Evolutionary conservation across 2,329 filamentous ascomycete species (phyloP).

Genomic region (Simplicillium aogashimaense): DNA sequence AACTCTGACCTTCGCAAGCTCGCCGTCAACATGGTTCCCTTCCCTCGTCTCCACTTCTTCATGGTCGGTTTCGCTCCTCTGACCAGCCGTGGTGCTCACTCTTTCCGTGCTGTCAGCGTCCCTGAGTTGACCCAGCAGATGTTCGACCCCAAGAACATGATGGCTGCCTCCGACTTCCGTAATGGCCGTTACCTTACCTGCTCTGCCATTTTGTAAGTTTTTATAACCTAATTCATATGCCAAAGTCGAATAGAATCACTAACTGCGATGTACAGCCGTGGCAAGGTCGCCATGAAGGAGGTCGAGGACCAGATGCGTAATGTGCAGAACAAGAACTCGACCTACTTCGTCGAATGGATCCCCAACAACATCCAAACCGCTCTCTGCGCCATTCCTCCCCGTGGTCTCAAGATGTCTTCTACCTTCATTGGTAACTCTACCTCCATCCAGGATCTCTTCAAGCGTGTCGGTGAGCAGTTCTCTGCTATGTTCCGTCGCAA

Average conservation of each 20-base stretch:
- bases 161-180: constrained; percentile 99
- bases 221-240: background rate
- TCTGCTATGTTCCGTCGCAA: constrained; percentile 99
- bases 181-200: constrained; percentile 99
- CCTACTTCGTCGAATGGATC: constrained; percentile 99
- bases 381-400: constrained; percentile 96
- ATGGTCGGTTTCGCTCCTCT: constrained; percentile 99
- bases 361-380: constrained; percentile 99
- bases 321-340: constrained; percentile 98
- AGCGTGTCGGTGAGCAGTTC: constrained; percentile 99
- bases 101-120: constrained; percentile 95
- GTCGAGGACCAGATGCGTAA: constrained; percentile 99
- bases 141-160: constrained; percentile 99
- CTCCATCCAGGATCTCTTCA: constrained; percentile 99
- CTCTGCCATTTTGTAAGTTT: constrained; percentile 86
- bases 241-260: constrained; percentile 2
- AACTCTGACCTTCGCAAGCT: constrained; percentile 99
- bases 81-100: constrained; percentile 75
- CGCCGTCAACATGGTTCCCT: constrained; percentile 99
- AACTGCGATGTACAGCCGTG: constrained; percentile 52
- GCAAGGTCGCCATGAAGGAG: constrained; percentile 99
- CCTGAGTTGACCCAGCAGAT: constrained; percentile 99
- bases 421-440: constrained; percentile 99
- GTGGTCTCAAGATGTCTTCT: constrained; percentile 97
- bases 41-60: constrained; percentile 99